Evolutionary conservation across 2,329 filamentous ascomycete species (phyloP).

Genomic region (Phaeosphaeria sp.): DNA sequence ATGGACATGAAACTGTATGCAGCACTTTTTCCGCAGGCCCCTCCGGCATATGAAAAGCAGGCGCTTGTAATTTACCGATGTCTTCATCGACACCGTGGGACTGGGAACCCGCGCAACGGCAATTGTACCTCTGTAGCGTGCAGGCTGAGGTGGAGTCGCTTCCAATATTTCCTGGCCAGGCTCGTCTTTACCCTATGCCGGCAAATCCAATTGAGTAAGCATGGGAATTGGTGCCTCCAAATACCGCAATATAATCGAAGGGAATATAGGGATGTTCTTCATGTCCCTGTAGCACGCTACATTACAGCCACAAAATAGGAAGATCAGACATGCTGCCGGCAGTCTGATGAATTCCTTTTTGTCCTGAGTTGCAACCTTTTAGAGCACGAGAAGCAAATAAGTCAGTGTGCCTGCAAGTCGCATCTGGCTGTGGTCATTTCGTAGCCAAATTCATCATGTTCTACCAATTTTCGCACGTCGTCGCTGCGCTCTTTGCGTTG

Average conservation of each 20-base stretch:
- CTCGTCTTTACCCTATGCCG: background rate
- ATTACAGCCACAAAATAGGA: background rate
- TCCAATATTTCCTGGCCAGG: background rate
- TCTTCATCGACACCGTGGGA: background rate
- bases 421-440: background rate
- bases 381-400: background rate
- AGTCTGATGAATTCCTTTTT: background rate
- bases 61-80: background rate
- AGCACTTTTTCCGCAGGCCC: background rate
- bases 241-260: background rate
- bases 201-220: background rate
- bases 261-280: background rate
- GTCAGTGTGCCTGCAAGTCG: background rate
- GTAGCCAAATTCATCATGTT: background rate
- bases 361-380: background rate
- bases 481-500: background rate
- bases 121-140: background rate
- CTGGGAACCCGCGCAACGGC: background rate
- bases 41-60: background rate
- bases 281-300: background rate
- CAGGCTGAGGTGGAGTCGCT: background rate
- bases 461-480: background rate
- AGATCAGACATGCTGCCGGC: background rate
- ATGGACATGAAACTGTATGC: background rate
- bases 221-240: background rate